A percentile compares a stretch with the other conserved stretches of the same genome.
Evolutionary conservation across 139 green algal genomes (phyloP).

Genomic region (Edaphochlamys debaryana): DNA sequence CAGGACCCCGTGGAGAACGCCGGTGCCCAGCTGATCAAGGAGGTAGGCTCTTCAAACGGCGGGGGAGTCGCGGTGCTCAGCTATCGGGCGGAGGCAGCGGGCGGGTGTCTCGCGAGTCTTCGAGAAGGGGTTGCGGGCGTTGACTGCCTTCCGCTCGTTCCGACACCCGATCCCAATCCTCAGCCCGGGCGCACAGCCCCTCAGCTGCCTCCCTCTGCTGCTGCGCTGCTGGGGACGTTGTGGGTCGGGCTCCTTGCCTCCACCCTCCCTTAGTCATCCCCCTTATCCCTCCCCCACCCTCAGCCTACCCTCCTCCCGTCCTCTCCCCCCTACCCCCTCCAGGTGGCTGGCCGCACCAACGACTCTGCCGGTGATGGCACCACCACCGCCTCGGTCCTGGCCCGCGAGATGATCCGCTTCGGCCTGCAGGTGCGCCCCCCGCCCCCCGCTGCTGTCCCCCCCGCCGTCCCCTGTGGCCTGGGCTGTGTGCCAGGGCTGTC

Average conservation of each 20-base stretch:
- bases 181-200: no score
- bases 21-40: conserved; percentile 97
- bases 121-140: no score
- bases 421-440: conserved; percentile 82
- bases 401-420: conserved; percentile 95
- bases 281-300: no score
- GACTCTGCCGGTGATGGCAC: conserved; percentile 97
- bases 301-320: not conserved
- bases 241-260: no score
- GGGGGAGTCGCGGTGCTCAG: not conserved
- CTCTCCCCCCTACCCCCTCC: not conserved
- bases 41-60: conserved; percentile 64
- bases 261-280: no score
- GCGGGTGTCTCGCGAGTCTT: no score
- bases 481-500: no score
- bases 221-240: no score
- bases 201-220: no score
- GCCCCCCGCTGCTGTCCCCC: not conserved
- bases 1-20: conserved; percentile 95
- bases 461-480: not conserved
- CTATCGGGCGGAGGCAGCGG: not conserved
- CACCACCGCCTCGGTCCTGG: conserved; percentile 96
- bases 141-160: no score
- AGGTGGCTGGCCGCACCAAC: conserved; percentile 95
- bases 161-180: no score